A percentile compares a stretch with the other conserved stretches of the same genome.
Evolutionary conservation across 441 rosid species (phyloP).

Genomic region (Pelargonium hybrid): DNA sequence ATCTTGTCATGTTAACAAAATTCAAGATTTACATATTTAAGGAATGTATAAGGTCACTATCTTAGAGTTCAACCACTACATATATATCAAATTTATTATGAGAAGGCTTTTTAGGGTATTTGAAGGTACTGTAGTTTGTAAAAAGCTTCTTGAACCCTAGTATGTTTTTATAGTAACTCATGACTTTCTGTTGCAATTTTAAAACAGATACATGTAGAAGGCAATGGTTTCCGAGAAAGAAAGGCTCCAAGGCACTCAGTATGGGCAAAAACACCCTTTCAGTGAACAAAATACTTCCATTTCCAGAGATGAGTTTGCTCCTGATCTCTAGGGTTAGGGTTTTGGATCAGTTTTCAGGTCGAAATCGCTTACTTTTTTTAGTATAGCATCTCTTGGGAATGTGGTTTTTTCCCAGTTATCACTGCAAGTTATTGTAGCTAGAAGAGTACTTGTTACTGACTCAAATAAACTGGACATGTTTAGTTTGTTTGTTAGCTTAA

Average conservation of each 20-base stretch:
- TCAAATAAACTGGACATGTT: neutral
- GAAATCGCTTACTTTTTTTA: neutral
- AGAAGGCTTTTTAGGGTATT: too few relatives aligned
- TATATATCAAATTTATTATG: too few relatives aligned
- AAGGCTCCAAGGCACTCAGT: slow-evolving; percentile 67
- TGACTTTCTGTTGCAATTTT: too few relatives aligned
- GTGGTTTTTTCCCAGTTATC: neutral
- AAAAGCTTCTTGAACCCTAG: too few relatives aligned
- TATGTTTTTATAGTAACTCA: too few relatives aligned
- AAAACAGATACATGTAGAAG: slow-evolving; percentile 37
- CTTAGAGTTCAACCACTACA: too few relatives aligned
- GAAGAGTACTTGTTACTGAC: neutral
- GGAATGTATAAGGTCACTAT: too few relatives aligned
- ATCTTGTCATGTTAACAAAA: too few relatives aligned
- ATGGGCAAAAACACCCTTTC: slow-evolving; percentile 53
- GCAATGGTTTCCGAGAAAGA: slow-evolving; percentile 56
- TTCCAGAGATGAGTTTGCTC: neutral
- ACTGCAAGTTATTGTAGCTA: neutral
- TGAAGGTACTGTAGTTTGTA: too few relatives aligned
- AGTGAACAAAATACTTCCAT: slow-evolving; percentile 22
- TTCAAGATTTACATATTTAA: too few relatives aligned
- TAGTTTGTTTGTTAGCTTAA: neutral
- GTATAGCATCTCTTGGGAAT: neutral
- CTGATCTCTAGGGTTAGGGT: neutral
- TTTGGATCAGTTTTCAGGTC: neutral